These are phyloP conservation scores for Symbiodinium pilosum DNA, from an alignment of 73 alveolate species.

Conservation along the genomic window DNA sequence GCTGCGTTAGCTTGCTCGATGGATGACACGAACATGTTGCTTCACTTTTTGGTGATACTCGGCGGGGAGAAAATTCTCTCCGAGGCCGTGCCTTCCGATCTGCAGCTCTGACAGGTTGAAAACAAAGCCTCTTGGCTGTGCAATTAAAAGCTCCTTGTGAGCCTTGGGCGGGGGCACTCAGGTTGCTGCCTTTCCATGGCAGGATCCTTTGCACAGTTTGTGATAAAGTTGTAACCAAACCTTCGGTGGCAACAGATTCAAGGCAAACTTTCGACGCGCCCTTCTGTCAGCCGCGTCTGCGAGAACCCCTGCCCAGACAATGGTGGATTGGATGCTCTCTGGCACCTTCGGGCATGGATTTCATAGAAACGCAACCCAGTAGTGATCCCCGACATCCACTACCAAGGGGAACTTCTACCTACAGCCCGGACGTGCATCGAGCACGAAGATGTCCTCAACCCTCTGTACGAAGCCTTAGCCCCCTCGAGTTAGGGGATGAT, in stretches of 20 bases:
- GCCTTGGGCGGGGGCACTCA: slow-evolving; percentile 18
- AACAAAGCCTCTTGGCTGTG: not conserved
- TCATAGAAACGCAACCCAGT: too few species aligned
- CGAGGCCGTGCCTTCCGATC: not conserved
- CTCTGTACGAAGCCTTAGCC: not conserved
- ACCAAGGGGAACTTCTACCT: too few species aligned
- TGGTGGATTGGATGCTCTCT: slow-evolving; percentile 10
- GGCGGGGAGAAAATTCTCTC: too few species aligned
- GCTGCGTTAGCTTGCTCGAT: not conserved
- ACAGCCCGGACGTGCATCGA: not conserved
- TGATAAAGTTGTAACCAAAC: not conserved
- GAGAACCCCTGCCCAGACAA: slow-evolving; percentile 22
- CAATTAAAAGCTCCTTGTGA: slow-evolving; percentile 12
- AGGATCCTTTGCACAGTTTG: not conserved
- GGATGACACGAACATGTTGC: not conserved
- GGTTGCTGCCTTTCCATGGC: not conserved
- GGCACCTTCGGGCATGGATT: slow-evolving; percentile 11
- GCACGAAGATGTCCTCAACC: not conserved
- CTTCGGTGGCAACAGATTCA: not conserved
- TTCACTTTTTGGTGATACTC: too few species aligned
- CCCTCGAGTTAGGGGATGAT: not conserved
- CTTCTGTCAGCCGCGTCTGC: not conserved
- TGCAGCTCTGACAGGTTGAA: not conserved
- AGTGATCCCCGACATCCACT: too few species aligned
- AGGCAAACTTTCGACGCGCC: not conserved